Base-by-base conservation (phyloP, 225 moss, liverwort and hornwort species). In the Climacium dendroides region DNA sequence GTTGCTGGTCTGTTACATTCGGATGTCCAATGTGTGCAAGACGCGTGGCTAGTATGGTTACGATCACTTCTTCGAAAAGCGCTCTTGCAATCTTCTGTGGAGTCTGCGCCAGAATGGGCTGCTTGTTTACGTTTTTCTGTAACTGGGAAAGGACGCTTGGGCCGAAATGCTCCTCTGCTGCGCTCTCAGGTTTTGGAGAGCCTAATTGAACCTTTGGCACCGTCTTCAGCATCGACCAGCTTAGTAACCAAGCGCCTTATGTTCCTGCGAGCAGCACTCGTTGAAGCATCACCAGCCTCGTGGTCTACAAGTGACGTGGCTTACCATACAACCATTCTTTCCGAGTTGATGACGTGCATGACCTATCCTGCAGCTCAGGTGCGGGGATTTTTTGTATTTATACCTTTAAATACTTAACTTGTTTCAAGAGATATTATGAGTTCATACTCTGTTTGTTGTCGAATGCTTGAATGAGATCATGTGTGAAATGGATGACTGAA, bases 351-450 rank as follows among this genome's bases (percentile, higher is more conserved):
- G 89, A 90, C 91, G 67, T 95, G 93, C 94, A 97, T 99, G 99
- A 91, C 89, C 70, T 96, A 99, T 87, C 96, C 99, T 88, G 99
- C 99, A 66, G 95, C 99, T 79, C 99, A 99, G 98, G 98, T 98
- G 73, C 81, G 72, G 29, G 18, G 4, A 19, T 48, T 70, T 55
- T 30, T 37, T 59, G 26, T 23, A 55, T 39, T 61, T 15, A 47
- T 41, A 6, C 63, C 32, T 82, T 83, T 88, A 41, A 71, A 64
- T 43, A 62, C 81, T 76, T 39, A 37, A 61, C 79, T 47, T 69
- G 78, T 67, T 79, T 39, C 71, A 55, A 75, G 54, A 71, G 47
- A 85, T 64, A 26, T 75, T 52, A 60, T 53, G 60, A 86, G 57
- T 82, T 64, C 75, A 80, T 52, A 22, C 29, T n/a, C 18, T 76